Conservation (phyloP, 768 basidiomycete species). For the Amanita thiersii region DNA sequence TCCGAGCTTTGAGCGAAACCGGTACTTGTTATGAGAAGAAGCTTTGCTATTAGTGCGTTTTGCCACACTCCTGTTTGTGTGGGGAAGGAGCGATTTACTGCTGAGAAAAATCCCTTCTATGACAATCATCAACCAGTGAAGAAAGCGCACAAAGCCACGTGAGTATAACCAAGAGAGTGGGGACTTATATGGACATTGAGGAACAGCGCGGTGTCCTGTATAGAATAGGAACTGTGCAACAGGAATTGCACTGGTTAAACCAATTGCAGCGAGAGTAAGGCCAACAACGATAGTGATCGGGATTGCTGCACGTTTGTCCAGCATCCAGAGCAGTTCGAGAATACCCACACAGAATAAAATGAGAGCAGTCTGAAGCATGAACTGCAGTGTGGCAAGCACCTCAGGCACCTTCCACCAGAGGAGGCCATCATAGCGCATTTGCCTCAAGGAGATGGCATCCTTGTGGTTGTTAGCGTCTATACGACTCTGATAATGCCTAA, state of each 20-base stretch:
- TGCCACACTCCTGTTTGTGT: neutral
- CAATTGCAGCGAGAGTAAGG: conserved; percentile 13
- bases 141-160: neutral
- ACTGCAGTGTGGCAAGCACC: conserved; percentile 19
- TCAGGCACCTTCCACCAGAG: conserved; percentile 19
- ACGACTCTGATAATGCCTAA: conserved; percentile 16
- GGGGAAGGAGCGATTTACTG: neutral
- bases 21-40: neutral
- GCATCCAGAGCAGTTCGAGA: conserved; percentile 19
- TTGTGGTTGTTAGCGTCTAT: conserved; percentile 8
- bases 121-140: neutral
- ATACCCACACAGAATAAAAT: conserved; percentile 23
- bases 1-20: neutral
- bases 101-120: neutral
- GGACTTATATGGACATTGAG: conserved; percentile 21
- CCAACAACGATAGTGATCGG: conserved; percentile 15
- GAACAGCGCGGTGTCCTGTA: neutral
- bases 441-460: conserved; percentile 14
- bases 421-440: conserved; percentile 22
- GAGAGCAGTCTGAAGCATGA: conserved; percentile 21
- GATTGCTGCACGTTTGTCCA: conserved; percentile 14
- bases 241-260: conserved; percentile 18
- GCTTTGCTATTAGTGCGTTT: neutral
- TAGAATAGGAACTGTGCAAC: conserved; percentile 13
- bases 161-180: conserved; percentile 17